Base-by-base conservation (phyloP, 2,329 filamentous ascomycete species). In the Didymella glomerata region DNA sequence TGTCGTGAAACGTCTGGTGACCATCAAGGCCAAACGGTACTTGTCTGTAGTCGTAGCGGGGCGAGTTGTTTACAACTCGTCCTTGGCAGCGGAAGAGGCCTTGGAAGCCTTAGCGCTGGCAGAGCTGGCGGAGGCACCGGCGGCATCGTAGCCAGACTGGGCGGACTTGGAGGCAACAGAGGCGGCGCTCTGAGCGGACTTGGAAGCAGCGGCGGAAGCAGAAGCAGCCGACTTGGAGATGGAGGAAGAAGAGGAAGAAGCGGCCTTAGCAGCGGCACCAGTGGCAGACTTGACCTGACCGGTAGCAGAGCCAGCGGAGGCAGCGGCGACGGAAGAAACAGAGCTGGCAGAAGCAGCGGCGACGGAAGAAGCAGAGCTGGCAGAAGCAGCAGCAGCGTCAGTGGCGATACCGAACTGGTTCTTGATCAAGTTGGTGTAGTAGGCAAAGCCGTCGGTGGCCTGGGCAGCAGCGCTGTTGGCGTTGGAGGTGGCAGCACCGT, bases 391-490 rank as follows among this genome's bases (percentile, higher is more conserved):
- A 41, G 65, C 70, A 38, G 69, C 68, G 14, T 62, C 63, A 36
- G 74, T 78, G 59, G 76, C 78, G 32, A 82, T 66, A 51, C 80
- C 80, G 56, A 82, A 58, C 68, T 81, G 73, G 60, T 77, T 75
- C 74, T 79, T 76, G 63, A 78, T 66, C 69, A 75, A 76, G 66
- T 81, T 76, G 71, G 68, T 68, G 68, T 74, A 76, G 48, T 67
- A 67, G 25, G 65, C 68, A 22, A 72, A 68, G 38, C 66, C 72
- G 25, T 64, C 61, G 4, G 91, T 94, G 9, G 91, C 92, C 75
- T 88, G 85, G 49, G 91, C 87, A 68, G 86, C 93, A 71, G 91
- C 80, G 73, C 95, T 94, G 57, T 88, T 88, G 48, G 90, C 92
- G 58, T 74, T 78, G 64, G 79, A 77, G 34, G 80, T 80, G 49